Conservation (phyloP, 495 filamentous ascomycete genomes). For the Neurospora cerealis region DNA sequence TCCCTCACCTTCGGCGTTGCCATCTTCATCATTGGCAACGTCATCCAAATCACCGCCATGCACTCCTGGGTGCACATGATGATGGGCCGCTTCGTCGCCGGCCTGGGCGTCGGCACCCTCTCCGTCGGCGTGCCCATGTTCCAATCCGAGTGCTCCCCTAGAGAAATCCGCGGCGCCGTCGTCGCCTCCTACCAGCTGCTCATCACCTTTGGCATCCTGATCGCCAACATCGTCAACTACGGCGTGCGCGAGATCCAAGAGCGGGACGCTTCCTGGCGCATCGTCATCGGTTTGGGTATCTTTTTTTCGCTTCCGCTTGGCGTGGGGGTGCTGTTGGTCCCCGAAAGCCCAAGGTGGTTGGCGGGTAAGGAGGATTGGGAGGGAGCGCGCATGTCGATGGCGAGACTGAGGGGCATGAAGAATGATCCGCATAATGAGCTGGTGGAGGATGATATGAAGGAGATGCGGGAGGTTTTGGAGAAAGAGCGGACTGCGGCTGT, state of each 20-base stretch:
- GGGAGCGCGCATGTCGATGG: slow-evolving; percentile 51
- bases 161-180: slow-evolving; percentile 52
- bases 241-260: slow-evolving; percentile 32
- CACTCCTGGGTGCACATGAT: slow-evolving; percentile 37
- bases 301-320: slow-evolving; percentile 54
- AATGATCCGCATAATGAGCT: slow-evolving; percentile 43
- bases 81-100: slow-evolving; percentile 46
- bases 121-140: slow-evolving; percentile 56
- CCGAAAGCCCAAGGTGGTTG: slow-evolving; percentile 53
- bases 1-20: slow-evolving; percentile 25
- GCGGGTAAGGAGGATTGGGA: slow-evolving; percentile 45
- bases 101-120: slow-evolving; percentile 55
- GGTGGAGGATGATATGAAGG: slow-evolving; percentile 52
- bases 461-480: slow-evolving; percentile 57
- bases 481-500: slow-evolving; percentile 41
- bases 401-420: slow-evolving; percentile 54
- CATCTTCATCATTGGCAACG: slow-evolving; percentile 32
- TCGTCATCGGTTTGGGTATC: slow-evolving; percentile 64
- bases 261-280: slow-evolving; percentile 50
- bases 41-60: slow-evolving; percentile 48
- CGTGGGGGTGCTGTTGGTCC: slow-evolving; percentile 50
- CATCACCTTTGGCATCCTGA: slow-evolving; percentile 67
- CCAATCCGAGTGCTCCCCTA: slow-evolving; percentile 42
- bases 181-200: slow-evolving; percentile 63
- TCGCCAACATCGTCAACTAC: slow-evolving; percentile 63